Percentiles rank a stretch among this genome's conserved stretches.
These are phyloP conservation scores for Rhipidocladum racemiflorum DNA, from an alignment of 176 grass and related monocot species.

Conservation along the genomic window DNA sequence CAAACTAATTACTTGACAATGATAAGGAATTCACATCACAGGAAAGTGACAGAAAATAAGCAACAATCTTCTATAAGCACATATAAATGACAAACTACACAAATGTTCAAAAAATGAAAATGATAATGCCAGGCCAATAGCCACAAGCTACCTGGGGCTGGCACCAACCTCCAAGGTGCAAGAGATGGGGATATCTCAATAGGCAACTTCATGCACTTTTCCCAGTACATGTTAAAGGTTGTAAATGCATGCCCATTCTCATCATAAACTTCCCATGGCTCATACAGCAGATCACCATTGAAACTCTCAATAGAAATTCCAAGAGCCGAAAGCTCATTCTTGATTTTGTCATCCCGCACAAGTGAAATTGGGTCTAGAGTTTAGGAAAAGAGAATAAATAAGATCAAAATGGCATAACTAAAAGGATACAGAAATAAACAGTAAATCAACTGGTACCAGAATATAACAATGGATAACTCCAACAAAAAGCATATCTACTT, in stretches of 20 bases:
- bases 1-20: neutral
- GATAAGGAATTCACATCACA: neutral
- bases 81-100: neutral
- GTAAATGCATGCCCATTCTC: constrained; percentile 69
- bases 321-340: constrained; percentile 54
- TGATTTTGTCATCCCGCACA: constrained; percentile 82
- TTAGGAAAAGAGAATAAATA: constrained; percentile 32
- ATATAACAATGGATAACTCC: constrained; percentile 6
- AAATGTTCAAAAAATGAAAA: constrained; percentile 7
- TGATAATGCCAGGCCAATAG: neutral
- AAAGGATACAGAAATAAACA: neutral
- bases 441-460: constrained; percentile 23
- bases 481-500: neutral
- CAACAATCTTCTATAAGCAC: neutral
- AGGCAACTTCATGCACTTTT: constrained; percentile 58
- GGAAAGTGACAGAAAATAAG: neutral
- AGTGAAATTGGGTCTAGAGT: constrained; percentile 81
- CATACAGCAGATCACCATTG: constrained; percentile 79
- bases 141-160: constrained; percentile 55
- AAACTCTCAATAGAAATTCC: constrained; percentile 69
- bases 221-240: constrained; percentile 67
- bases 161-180: constrained; percentile 61
- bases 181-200: constrained; percentile 45
- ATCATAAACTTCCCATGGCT: constrained; percentile 87
- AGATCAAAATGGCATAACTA: constrained; percentile 20